These are phyloP conservation scores for Pterulicium gracile DNA, from an alignment of 1,284 basidiomycete genomes.

Conservation along the genomic window DNA sequence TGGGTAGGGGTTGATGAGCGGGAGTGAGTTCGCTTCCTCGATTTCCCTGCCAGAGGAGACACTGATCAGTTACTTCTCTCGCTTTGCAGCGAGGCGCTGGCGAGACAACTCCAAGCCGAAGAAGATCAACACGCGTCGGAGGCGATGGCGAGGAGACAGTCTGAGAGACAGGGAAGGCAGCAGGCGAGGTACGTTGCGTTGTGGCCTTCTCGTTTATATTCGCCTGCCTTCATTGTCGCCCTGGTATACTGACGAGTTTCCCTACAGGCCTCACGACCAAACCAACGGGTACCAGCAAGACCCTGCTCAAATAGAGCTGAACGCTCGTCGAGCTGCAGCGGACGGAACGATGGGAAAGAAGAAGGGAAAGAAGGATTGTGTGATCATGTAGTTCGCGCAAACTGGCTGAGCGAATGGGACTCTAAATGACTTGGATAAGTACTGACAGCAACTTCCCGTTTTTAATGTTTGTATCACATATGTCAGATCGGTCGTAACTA, in stretches of 20 bases:
- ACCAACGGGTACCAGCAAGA: no score
- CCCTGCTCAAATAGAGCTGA: not conserved
- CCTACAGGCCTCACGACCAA: no score
- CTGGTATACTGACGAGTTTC: no score
- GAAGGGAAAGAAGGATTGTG: not conserved
- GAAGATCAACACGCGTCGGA: not conserved
- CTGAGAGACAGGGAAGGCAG: not conserved
- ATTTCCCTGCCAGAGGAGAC: not conserved
- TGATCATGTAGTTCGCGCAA: not conserved
- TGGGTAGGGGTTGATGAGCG: not conserved
- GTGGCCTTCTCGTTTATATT: no score
- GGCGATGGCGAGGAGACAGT: not conserved
- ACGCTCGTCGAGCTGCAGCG: not conserved
- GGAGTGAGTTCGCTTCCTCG: not conserved
- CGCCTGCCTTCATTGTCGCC: no score
- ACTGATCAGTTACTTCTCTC: not conserved
- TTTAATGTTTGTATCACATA: no score
- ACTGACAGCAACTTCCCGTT: no score
- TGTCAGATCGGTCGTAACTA: no score
- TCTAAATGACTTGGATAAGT: not conserved
- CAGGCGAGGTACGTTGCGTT: no score
- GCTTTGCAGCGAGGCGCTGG: conserved; percentile 19
- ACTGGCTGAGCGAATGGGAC: not conserved
- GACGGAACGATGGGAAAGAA: not conserved
- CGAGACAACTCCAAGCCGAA: conserved; percentile 20